Percentiles rank a stretch among this genome's conserved stretches.
These are phyloP conservation scores for Lepiota brunneoincarnata DNA, from an alignment of 768 basidiomycete species.

Conservation along the genomic window DNA sequence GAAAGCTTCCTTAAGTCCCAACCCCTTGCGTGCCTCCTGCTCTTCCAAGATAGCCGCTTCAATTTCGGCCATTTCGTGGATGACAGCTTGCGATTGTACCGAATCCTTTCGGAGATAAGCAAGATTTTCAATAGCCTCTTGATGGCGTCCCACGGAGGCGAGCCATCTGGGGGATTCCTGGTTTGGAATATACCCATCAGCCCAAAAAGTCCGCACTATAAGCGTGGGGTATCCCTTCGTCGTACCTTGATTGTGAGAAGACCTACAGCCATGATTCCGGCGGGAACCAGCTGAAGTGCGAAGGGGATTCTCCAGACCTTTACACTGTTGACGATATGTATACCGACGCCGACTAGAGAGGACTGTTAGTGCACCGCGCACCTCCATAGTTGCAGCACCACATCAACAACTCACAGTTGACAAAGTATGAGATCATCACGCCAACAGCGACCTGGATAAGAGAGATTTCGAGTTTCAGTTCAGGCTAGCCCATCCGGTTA, in stretches of 20 bases:
- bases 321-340: slow-evolving; percentile 45
- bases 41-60: slow-evolving; percentile 79
- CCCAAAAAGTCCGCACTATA: not conserved
- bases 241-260: slow-evolving; percentile 61
- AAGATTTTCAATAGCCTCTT: slow-evolving; percentile 56
- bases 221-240: not conserved
- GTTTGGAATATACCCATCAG: not conserved
- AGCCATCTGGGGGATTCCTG: slow-evolving; percentile 80
- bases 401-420: slow-evolving; percentile 59
- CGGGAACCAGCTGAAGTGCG: slow-evolving; percentile 75
- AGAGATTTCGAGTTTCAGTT: not conserved
- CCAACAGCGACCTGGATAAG: slow-evolving; percentile 59
- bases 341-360: slow-evolving; percentile 53
- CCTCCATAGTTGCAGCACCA: not conserved
- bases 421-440: slow-evolving; percentile 83
- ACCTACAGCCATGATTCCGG: slow-evolving; percentile 67
- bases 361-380: not conserved
- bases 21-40: slow-evolving; percentile 56
- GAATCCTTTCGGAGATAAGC: slow-evolving; percentile 58
- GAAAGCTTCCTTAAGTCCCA: slow-evolving; percentile 71
- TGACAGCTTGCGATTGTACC: slow-evolving; percentile 39
- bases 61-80: slow-evolving; percentile 75
- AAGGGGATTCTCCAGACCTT: slow-evolving; percentile 72
- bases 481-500: no score
- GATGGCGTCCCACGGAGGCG: slow-evolving; percentile 54